Evolutionary conservation across 1,284 basidiomycete species (phyloP).

Genomic region (Meira miltonrushii): DNA sequence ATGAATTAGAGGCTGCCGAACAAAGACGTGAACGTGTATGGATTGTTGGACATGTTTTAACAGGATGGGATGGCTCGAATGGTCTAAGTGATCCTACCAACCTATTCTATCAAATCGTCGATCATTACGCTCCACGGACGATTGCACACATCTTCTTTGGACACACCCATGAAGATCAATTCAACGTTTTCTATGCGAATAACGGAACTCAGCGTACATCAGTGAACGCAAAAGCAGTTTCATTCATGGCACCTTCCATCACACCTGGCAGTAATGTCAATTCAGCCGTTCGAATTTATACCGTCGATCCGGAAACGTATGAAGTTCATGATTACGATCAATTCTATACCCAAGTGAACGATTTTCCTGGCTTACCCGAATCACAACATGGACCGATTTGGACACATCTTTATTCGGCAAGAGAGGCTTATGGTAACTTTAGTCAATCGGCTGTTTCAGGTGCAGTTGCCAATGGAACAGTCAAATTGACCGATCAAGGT

Average conservation of each 20-base stretch:
- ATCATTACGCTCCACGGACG: constrained; percentile 70
- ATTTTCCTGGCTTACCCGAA: constrained; percentile 56
- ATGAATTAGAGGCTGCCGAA: constrained; percentile 63
- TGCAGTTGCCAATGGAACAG: constrained; percentile 1
- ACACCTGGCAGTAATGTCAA: constrained; percentile 71
- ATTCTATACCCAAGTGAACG: constrained; percentile 38
- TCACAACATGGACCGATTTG: constrained; percentile 64
- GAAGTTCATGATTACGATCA: constrained; percentile 47
- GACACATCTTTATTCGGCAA: constrained; percentile 67
- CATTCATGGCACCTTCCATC: constrained; percentile 63
- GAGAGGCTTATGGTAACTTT: constrained; percentile 63
- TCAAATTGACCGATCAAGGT: constrained; percentile 6
- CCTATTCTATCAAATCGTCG: constrained; percentile 60
- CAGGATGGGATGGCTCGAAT: constrained; percentile 66
- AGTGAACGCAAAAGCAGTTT: constrained; percentile 9
- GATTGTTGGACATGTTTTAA: constrained; percentile 72
- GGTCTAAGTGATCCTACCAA: constrained; percentile 55
- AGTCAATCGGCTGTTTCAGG: constrained; percentile 25
- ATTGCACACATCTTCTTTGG: constrained; percentile 76
- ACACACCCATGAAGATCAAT: constrained; percentile 74
- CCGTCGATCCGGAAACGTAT: constrained; percentile 63
- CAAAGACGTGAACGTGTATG: constrained; percentile 57
- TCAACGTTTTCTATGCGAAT: constrained; percentile 75
- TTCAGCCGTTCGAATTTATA: constrained; percentile 72
- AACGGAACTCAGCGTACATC: constrained; percentile 56